These are phyloP conservation scores for Erysiphe pulchra DNA, from an alignment of 2,329 filamentous ascomycete species.

Conservation along the genomic window DNA sequence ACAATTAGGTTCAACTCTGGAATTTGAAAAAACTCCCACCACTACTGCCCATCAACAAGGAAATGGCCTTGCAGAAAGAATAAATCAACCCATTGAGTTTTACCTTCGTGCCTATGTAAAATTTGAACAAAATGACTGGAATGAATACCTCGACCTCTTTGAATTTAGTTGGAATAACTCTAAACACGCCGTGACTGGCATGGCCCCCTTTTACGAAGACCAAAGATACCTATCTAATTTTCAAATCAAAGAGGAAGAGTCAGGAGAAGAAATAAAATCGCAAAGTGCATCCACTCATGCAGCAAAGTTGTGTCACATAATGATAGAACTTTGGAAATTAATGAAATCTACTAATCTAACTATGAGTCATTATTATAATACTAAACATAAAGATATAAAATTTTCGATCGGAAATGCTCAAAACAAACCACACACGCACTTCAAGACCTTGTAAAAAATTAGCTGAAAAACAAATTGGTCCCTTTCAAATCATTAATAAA, in stretches of 20 bases:
- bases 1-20: too few relatives aligned
- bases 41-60: not conserved
- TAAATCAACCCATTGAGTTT: not conserved
- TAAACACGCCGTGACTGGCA: not conserved
- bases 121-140: slow-evolving; percentile 2
- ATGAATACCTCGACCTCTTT: not conserved
- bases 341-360: not conserved
- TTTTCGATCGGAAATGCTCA: not conserved
- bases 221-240: not conserved
- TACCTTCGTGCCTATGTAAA: slow-evolving; percentile 3
- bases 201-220: too few relatives aligned
- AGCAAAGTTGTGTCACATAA: too few relatives aligned
- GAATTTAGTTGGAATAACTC: not conserved
- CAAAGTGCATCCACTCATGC: not conserved
- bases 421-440: not conserved
- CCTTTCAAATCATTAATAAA: not conserved
- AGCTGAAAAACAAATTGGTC: not conserved
- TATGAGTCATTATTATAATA: not conserved
- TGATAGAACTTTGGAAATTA: too few relatives aligned
- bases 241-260: not conserved
- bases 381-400: not conserved
- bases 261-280: not conserved
- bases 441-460: slow-evolving; percentile 1
- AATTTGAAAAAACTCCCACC: too few relatives aligned
- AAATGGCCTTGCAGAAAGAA: not conserved